Base-by-base conservation (phyloP, 306 rosid genomes). In the Quercus variabilis region DNA sequence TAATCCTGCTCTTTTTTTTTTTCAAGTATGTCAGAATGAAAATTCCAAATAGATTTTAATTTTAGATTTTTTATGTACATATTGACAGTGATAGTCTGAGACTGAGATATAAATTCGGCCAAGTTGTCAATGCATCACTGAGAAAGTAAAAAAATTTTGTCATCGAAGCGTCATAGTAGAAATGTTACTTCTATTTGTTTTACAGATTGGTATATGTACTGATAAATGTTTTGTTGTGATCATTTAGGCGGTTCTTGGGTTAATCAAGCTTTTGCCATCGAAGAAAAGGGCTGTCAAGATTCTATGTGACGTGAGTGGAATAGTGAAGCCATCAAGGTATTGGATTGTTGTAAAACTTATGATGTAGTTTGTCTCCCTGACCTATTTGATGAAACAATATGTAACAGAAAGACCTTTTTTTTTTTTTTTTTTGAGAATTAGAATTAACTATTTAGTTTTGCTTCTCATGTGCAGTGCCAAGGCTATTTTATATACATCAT, bases 271-370 rank as follows among this genome's bases (percentile, higher is more conserved):
- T 78, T 71, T 87, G 70, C 91, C 96, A 19, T 85, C 92, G 19
- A 91, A 91, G 79, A 90, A 86, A 77, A 85, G 86, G 78, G 84
- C 73, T 17, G 82, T 91, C 49, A 87, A 90, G 78, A 88, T 88
- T 74, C 85, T 86, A 20, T 56, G 79, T 74, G 83, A 80, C 74
- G 83, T 81, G 28, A 88, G 80, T 79, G 88, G 91, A 65, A 86
- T 88, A 18, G 75, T 88, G 35, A 88, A 56, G 73, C 86, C 91
- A 65, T 79, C 86, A 77, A 88, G 91, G 89, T 87, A 76, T 62
- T 14, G 43, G 46, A 64, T 62, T 62, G 0, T 62, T 21, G 5
- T 0, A 49, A 49, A 49, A 49, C 54, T 12, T 49, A 49, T 49
- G 15, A 12, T 49, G 54, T 49, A 49, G 54, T 12, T 13, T 49